These are phyloP conservation scores for Sicyos edulis DNA, from an alignment of 306 rosid species.

Conservation along the genomic window DNA sequence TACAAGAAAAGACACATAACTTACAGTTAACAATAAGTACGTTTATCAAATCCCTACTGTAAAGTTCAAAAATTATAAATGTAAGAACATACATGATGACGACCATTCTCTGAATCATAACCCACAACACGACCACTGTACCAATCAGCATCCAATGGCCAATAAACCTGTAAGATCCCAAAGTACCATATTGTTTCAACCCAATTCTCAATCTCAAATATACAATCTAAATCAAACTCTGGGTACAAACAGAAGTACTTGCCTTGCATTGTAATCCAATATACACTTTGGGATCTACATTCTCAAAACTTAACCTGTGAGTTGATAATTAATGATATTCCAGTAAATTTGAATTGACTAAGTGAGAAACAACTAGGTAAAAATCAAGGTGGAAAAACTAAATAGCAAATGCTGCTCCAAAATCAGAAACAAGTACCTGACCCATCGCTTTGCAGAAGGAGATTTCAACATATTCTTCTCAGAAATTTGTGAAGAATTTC, in stretches of 20 bases:
- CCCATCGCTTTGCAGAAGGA: slow-evolving; percentile 65
- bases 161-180: slow-evolving; percentile 57
- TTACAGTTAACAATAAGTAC: not conserved
- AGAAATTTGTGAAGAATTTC: slow-evolving; percentile 31
- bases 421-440: slow-evolving; percentile 36
- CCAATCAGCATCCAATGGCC: slow-evolving; percentile 88
- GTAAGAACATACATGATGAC: slow-evolving; percentile 58
- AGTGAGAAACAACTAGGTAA: not conserved
- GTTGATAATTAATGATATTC: slow-evolving; percentile 24
- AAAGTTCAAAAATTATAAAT: slow-evolving; percentile 6
- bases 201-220: not conserved
- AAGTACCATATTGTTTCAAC: slow-evolving; percentile 19
- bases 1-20: slow-evolving; percentile 13
- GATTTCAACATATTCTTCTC: slow-evolving; percentile 41
- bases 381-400: not conserved
- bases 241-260: slow-evolving; percentile 26
- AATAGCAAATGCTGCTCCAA: not conserved
- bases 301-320: slow-evolving; percentile 65
- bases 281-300: slow-evolving; percentile 60
- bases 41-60: not conserved
- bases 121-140: slow-evolving; percentile 57
- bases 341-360: not conserved
- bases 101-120: slow-evolving; percentile 48
- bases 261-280: slow-evolving; percentile 93
- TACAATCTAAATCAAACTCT: not conserved